These are phyloP conservation scores for Ogataea haglerorum DNA, from an alignment of 805 yeast genomes.

Conservation along the genomic window DNA sequence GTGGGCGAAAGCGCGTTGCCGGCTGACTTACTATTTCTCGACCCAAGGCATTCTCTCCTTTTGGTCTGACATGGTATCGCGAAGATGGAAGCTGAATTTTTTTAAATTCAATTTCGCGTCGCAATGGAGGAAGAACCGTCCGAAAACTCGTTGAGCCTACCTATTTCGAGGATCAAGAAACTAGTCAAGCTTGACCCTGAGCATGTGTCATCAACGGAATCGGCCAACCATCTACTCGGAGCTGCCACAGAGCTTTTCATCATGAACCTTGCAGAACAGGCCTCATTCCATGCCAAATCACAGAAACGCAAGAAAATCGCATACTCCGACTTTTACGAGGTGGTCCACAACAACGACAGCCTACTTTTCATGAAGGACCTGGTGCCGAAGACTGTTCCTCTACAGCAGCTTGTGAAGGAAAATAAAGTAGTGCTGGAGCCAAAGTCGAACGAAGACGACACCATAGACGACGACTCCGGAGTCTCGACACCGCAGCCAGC, in stretches of 20 bases:
- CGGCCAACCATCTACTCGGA: constrained; percentile 72
- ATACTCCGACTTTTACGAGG: constrained; percentile 66
- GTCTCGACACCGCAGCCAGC: constrained; percentile 9
- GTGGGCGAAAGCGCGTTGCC: not conserved
- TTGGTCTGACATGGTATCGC: constrained; percentile 2
- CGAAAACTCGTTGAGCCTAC: constrained; percentile 37
- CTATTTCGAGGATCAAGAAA: constrained; percentile 65
- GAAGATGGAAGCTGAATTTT: not conserved
- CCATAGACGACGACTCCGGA: constrained; percentile 15
- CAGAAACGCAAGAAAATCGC: constrained; percentile 66
- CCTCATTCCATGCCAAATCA: constrained; percentile 58
- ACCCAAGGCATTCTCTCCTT: constrained; percentile 78
- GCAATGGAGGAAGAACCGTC: constrained; percentile 13
- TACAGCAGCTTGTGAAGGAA: constrained; percentile 45
- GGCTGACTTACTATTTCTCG: constrained; percentile 61
- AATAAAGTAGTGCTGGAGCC: constrained; percentile 29
- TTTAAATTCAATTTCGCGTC: constrained; percentile 10
- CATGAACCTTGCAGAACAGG: constrained; percentile 68
- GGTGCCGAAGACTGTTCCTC: constrained; percentile 58
- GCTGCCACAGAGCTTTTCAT: constrained; percentile 77
- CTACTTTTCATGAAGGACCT: constrained; percentile 61
- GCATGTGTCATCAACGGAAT: constrained; percentile 59
- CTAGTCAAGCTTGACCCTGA: constrained; percentile 77
- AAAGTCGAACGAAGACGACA: constrained; percentile 13
- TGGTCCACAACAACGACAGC: constrained; percentile 56